Evolutionary conservation across 345 rosid species (phyloP).

Genomic region (Eutrema japonicum): DNA sequence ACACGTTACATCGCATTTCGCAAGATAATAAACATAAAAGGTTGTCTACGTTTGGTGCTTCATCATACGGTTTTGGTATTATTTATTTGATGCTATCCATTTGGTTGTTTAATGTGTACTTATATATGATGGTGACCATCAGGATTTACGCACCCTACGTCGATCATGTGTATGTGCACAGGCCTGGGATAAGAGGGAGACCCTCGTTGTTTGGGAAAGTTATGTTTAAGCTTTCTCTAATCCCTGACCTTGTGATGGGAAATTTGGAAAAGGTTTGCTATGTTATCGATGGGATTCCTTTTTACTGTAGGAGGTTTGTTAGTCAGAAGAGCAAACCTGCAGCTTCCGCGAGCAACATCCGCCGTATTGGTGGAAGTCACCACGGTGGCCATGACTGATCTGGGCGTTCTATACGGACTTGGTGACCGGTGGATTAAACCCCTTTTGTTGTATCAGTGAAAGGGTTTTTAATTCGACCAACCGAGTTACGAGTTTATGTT

Average conservation of each 20-base stretch:
- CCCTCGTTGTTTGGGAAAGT: slow-evolving; percentile 16
- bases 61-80: neutral
- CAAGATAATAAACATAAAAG: neutral
- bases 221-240: neutral
- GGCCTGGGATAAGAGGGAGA: neutral
- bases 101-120: neutral
- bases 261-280: neutral
- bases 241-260: neutral
- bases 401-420: neutral
- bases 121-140: slow-evolving; percentile 1
- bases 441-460: neutral
- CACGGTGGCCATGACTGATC: slow-evolving; percentile 6
- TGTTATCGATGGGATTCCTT: neutral
- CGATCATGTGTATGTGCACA: neutral
- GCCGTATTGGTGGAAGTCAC: neutral
- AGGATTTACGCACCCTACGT: neutral
- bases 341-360: neutral
- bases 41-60: neutral
- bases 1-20: neutral
- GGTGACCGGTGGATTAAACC: neutral
- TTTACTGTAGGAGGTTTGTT: slow-evolving; percentile 11
- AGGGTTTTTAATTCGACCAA: neutral
- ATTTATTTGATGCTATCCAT: neutral
- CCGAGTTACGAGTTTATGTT: neutral
- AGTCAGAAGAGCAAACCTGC: neutral